Conservation (phyloP, 2,329 filamentous ascomycete species). For the Fusarium algeriense region DNA sequence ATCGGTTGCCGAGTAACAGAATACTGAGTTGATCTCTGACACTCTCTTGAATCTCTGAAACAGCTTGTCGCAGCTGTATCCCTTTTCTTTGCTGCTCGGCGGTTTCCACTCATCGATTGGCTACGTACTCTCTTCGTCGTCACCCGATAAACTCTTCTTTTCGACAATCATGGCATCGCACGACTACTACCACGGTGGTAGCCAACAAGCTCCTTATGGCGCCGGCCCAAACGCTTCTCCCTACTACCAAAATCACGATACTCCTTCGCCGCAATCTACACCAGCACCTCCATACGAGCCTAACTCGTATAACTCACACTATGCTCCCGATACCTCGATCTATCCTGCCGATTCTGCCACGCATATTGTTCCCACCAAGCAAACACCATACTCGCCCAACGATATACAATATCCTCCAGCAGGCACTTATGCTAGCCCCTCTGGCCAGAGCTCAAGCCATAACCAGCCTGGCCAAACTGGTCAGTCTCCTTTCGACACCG, state of each 20-base stretch:
- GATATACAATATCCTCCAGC: slow-evolving; percentile 38
- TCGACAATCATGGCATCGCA: slow-evolving; percentile 67
- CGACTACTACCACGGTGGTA: slow-evolving; percentile 71
- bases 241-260: slow-evolving; percentile 55
- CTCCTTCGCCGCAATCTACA: slow-evolving; percentile 57
- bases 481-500: slow-evolving; percentile 71
- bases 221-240: slow-evolving; percentile 55
- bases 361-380: slow-evolving; percentile 35
- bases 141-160: slow-evolving; percentile 14
- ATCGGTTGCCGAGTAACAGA: slow-evolving; percentile 1
- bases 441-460: slow-evolving; percentile 42
- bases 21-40: slow-evolving; percentile 16
- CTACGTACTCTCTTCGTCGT: slow-evolving; percentile 21
- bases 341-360: slow-evolving; percentile 36
- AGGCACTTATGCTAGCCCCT: slow-evolving; percentile 43
- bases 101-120: slow-evolving; percentile 25
- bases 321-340: slow-evolving; percentile 39
- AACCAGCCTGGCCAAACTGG: slow-evolving; percentile 52
- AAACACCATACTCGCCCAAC: slow-evolving; percentile 41
- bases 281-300: slow-evolving; percentile 55
- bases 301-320: slow-evolving; percentile 49
- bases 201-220: slow-evolving; percentile 54
- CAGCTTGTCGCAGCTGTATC: slow-evolving; percentile 24
- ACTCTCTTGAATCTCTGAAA: slow-evolving; percentile 28
- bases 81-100: slow-evolving; percentile 41